Percentiles rank a stretch among this genome's conserved stretches.
Conservation (phyloP, 2,329 filamentous ascomycete genomes). For the Stemphylium vesicarium region DNA sequence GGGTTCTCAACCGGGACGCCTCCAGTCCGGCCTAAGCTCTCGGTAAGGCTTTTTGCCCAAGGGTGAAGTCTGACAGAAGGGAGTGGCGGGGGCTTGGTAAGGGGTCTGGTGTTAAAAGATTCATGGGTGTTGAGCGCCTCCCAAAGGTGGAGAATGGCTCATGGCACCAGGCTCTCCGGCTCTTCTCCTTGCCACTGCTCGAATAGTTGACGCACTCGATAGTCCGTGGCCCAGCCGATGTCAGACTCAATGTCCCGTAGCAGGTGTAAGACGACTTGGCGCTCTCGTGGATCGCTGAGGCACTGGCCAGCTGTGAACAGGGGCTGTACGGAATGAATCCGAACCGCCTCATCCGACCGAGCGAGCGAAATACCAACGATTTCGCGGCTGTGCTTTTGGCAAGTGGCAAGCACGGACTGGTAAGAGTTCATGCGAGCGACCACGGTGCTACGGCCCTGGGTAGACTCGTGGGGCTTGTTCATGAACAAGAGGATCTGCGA, state of each 20-base stretch:
- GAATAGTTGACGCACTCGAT: slow-evolving; percentile 62
- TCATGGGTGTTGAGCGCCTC: slow-evolving; percentile 3
- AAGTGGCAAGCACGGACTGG: slow-evolving; percentile 62
- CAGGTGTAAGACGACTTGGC: slow-evolving; percentile 61
- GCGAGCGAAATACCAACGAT: slow-evolving; percentile 67
- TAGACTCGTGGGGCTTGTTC: slow-evolving; percentile 65
- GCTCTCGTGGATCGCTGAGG: slow-evolving; percentile 61
- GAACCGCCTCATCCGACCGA: slow-evolving; percentile 61
- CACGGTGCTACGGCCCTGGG: slow-evolving; percentile 59
- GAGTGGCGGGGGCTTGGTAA: slow-evolving; percentile 6
- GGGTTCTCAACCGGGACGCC: slow-evolving; percentile 2
- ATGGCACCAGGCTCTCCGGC: slow-evolving; percentile 29
- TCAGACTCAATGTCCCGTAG: slow-evolving; percentile 67
- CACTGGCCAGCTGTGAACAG: slow-evolving; percentile 69
- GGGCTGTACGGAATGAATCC: slow-evolving; percentile 65
- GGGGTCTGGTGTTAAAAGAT: background rate
- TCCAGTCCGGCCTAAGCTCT: slow-evolving; percentile 1
- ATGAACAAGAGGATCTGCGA: slow-evolving; percentile 66
- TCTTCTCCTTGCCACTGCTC: slow-evolving; percentile 54
- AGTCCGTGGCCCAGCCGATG: slow-evolving; percentile 68
- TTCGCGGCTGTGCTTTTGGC: slow-evolving; percentile 64
- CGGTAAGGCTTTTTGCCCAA: slow-evolving; percentile 1
- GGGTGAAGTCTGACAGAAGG: slow-evolving; percentile 1
- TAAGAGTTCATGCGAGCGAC: slow-evolving; percentile 63
- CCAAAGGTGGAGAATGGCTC: slow-evolving; percentile 6